phyloP scores from a whole-genome alignment of 2,329 filamentous ascomycete species.

The Xylariaceae sp. region DNA sequence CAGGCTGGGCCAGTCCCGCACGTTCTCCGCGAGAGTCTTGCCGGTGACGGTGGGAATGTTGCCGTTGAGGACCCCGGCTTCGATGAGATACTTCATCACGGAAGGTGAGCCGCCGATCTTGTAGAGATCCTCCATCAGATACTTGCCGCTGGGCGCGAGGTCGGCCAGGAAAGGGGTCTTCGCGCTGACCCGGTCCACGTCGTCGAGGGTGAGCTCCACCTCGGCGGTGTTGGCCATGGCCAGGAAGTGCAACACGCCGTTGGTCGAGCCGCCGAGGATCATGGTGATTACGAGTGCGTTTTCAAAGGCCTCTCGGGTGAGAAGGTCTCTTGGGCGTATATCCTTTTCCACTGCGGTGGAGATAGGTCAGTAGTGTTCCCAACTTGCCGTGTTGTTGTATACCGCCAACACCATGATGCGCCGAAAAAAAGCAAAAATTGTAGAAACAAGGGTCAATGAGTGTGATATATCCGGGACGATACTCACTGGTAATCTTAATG shows the following conservation, averaged over 20 bases:
- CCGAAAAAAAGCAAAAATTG: too few species aligned
- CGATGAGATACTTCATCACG: conserved; percentile 70
- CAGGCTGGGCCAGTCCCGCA: conserved; percentile 63
- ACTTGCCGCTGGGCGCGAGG: conserved; percentile 76
- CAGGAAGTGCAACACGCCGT: conserved; percentile 82
- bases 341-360: conserved; percentile 59
- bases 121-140: conserved; percentile 76
- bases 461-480: not conserved
- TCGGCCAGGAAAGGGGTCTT: conserved; percentile 85
- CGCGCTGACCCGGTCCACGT: conserved; percentile 76
- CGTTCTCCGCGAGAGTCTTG: conserved; percentile 69
- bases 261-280: conserved; percentile 86
- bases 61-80: conserved; percentile 66
- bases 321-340: conserved; percentile 73
- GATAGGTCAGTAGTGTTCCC: not conserved
- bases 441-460: too few species aligned
- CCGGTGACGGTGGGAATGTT: conserved; percentile 69
- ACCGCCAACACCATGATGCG: too few species aligned
- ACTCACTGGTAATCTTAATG: conserved; percentile 62
- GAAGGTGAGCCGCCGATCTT: conserved; percentile 71
- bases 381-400: too few species aligned
- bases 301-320: conserved; percentile 78
- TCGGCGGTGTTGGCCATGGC: conserved; percentile 86
- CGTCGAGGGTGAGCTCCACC: conserved; percentile 72
- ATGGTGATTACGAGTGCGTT: conserved; percentile 89